These are phyloP conservation scores for Ustilago crameri DNA, from an alignment of 1,284 basidiomycete species.

Conservation along the genomic window DNA sequence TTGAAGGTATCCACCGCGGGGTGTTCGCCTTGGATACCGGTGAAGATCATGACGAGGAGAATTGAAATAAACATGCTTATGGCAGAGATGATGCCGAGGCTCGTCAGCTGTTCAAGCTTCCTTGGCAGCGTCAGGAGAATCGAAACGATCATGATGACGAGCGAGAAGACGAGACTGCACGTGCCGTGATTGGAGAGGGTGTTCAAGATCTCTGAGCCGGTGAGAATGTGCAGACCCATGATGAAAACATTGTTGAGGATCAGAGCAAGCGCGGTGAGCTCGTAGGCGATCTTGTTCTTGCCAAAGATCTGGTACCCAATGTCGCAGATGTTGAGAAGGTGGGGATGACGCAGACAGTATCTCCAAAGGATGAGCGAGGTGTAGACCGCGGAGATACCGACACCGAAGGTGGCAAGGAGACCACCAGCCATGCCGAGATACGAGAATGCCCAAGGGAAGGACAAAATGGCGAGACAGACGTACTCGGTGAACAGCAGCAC, in stretches of 20 bases:
- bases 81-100: conserved; percentile 59
- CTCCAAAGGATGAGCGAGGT: conserved; percentile 70
- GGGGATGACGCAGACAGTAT: conserved; percentile 75
- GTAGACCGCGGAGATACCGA: conserved; percentile 58
- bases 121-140: conserved; percentile 56
- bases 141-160: conserved; percentile 60
- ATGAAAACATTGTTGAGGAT: conserved; percentile 63
- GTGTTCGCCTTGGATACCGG: conserved; percentile 49
- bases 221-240: conserved; percentile 59
- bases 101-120: conserved; percentile 59
- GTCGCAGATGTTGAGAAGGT: conserved; percentile 74
- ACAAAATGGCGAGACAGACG: conserved; percentile 61
- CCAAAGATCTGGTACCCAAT: conserved; percentile 74
- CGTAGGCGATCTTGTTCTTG: conserved; percentile 71
- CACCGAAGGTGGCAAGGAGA: conserved; percentile 52
- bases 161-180: conserved; percentile 74
- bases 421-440: conserved; percentile 63
- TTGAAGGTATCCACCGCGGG: conserved; percentile 40
- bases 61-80: conserved; percentile 61
- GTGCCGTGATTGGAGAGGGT: conserved; percentile 73
- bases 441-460: conserved; percentile 57
- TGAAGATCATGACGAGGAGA: conserved; percentile 54
- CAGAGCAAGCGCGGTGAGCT: conserved; percentile 65
- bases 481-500: conserved; percentile 60
- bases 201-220: conserved; percentile 71